Base-by-base conservation (phyloP, 83 land plant genomes). In the Picea abies region DNA sequence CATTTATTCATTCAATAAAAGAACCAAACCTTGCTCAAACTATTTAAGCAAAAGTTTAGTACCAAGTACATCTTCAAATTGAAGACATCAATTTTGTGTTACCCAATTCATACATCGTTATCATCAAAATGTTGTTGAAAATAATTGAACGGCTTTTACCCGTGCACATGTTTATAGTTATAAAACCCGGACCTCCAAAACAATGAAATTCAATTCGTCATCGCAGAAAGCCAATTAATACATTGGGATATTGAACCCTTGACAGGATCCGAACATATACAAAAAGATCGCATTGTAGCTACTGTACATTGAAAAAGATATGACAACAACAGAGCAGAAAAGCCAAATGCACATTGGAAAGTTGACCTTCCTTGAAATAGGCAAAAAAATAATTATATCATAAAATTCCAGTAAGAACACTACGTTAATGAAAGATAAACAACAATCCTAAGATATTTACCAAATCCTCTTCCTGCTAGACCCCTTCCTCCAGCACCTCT, bases 381-480 rank as follows among this genome's bases (percentile, higher is more conserved):
- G 60, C 14, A 2, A 20, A 19, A 25, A 75, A 75, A 75, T 75
- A 14, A 47, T 3, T 0, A n/a, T 15, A 26, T 58, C 16, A 35
- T 19, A 4, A 78, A 56, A 16, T 26, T 7, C 60, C 12, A 16
- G 49, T 12, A 16, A 58, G 60, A 81, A 23, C 39, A 49, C 32
- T 78, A 41, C 12, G 35, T 60, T 17, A 37, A 81, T 14, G 16
- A 82, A 77, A 82, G 29, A 26, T 52, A 10, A 19, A 32, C 25
- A 16, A n/a, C 14, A 47, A 11, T 75, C 26, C 56, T 49, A 69
- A 75, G 49, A 78, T n/a, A 82, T 62, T 85, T 85, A 93, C 98
- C 98, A 90, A 89, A 95, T 70, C 94, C 96, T 82, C 98, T 91
- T 35, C 93, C 91, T 70, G 85, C 90, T 78, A 87, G 82, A 86